Conservation (phyloP, 192 early-diverging fungal species). For the Coemansia sp. region DNA sequence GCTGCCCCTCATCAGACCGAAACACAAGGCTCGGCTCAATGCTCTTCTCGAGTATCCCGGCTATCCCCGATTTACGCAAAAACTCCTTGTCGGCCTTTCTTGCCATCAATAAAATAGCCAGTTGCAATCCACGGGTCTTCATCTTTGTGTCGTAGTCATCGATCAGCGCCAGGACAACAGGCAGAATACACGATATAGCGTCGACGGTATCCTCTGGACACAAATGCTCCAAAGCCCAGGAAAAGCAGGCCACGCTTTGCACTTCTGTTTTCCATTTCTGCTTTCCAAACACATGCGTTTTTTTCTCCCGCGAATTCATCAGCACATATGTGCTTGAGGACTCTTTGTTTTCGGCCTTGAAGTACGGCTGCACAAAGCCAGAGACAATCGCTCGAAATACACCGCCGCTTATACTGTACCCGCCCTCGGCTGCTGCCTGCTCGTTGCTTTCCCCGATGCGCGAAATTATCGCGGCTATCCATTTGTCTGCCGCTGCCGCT, state of each 20-base stretch:
- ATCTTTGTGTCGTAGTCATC: slow-evolving; percentile 33
- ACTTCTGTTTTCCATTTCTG: slow-evolving; percentile 20
- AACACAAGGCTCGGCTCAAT: slow-evolving; percentile 17
- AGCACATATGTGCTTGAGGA: slow-evolving; percentile 8
- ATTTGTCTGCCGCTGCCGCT: slow-evolving; percentile 8
- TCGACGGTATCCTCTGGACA: slow-evolving; percentile 5
- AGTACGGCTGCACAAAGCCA: slow-evolving; percentile 29
- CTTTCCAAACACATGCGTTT: background rate
- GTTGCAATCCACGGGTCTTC: slow-evolving; percentile 24
- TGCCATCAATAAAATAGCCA: slow-evolving; percentile 12
- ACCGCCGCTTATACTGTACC: background rate
- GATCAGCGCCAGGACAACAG: slow-evolving; percentile 27
- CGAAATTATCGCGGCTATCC: slow-evolving; percentile 10
- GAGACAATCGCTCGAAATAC: slow-evolving; percentile 17
- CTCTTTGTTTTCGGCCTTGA: slow-evolving; percentile 3
- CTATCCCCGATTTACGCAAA: slow-evolving; percentile 37
- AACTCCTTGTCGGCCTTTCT: slow-evolving; percentile 10
- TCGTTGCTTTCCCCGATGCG: slow-evolving; percentile 7
- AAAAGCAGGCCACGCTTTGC: slow-evolving; percentile 34
- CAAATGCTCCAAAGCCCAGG: slow-evolving; percentile 24
- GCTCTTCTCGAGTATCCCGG: slow-evolving; percentile 24
- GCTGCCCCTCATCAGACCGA: no score
- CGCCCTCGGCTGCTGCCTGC: background rate
- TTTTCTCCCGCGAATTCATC: background rate
- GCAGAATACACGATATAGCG: slow-evolving; percentile 27